Evolutionary conservation across 495 filamentous ascomycete species (phyloP), one percentile per base, ranked within the genome.

Genomic region (Aspergillus cristatus): DNA sequence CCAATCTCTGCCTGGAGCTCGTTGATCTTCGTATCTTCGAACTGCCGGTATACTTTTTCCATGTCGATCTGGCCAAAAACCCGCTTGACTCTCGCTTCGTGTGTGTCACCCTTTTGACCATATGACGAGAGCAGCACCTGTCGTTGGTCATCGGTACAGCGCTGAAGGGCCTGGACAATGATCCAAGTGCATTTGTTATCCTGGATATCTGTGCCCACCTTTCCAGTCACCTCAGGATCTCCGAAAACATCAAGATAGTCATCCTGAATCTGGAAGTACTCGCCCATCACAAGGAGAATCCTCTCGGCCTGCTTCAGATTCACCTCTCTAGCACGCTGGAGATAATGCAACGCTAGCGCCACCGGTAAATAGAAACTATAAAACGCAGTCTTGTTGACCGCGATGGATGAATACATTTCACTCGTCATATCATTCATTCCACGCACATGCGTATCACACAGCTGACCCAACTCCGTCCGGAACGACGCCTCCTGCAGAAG

Each of bases 161-260:
- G 71, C 54, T 77, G 65, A 31, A 97, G 72, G 30, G 93, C 91
- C 62, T 94, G 82, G 71, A 97, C 97, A 54, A 98, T 73, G 14
- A 97, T 60, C 91, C 91, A 98, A 5, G 83, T 88, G 72, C 91
- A 98, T 71, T 98, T 98, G 76, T 98, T 98, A 62, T 98, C 91
- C 69, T 86, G 76, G 56, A 98, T 98, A 54, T 98, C 91, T 42
- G 93, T 98, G 37, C 91, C 91, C 46, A 98, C 93, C 76, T 98
- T 98, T 53, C 91, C 91, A 52, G 97, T 91, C 84, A 94, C 74
- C 20, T 83, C 78, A 15, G 91, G 88, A 49, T 88, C 79, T 43
- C 91, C 93, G 48, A 86, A 98, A 62, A 86, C 89, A 70, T 98
- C 93, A 28, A 98, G 84, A 69, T 89, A 98, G 72, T 98, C 93